Evolutionary conservation across 441 rosid species (phyloP).

Genomic region (Populus hybrid): DNA sequence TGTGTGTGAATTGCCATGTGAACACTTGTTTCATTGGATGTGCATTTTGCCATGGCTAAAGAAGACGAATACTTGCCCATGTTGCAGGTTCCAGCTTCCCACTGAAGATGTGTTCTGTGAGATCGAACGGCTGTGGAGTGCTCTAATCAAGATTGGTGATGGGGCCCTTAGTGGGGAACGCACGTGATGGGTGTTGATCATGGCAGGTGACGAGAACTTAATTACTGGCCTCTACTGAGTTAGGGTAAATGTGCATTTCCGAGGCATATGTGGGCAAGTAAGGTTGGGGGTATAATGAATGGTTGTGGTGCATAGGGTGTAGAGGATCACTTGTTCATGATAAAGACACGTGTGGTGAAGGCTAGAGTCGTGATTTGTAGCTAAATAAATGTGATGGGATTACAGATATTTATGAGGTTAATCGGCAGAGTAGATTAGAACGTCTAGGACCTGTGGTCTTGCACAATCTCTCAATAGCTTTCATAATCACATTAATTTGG

Average conservation of each 20-base stretch:
- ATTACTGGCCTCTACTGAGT: not conserved
- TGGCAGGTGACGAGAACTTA: conserved; percentile 14
- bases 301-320: conserved; percentile 11
- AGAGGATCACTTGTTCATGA: conserved; percentile 22
- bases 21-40: conserved; percentile 85
- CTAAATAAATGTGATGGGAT: not conserved
- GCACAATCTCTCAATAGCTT: no score
- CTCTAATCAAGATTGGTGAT: conserved; percentile 36
- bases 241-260: not conserved
- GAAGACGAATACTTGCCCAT: conserved; percentile 82
- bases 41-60: conserved; percentile 82
- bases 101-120: conserved; percentile 71
- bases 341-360: conserved; percentile 32
- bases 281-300: not conserved
- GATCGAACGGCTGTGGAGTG: conserved; percentile 79
- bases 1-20: conserved; percentile 82
- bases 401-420: not conserved
- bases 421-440: not conserved
- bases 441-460: no score
- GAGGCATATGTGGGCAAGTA: not conserved
- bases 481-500: no score
- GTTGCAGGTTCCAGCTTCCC: conserved; percentile 84
- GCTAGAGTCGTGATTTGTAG: not conserved
- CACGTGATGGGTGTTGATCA: not conserved
- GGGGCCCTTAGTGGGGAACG: conserved; percentile 4